Evolutionary conservation across 257 asterid species (phyloP), one percentile per base, ranked within the genome.

Genomic region (Apocynum venetum): DNA sequence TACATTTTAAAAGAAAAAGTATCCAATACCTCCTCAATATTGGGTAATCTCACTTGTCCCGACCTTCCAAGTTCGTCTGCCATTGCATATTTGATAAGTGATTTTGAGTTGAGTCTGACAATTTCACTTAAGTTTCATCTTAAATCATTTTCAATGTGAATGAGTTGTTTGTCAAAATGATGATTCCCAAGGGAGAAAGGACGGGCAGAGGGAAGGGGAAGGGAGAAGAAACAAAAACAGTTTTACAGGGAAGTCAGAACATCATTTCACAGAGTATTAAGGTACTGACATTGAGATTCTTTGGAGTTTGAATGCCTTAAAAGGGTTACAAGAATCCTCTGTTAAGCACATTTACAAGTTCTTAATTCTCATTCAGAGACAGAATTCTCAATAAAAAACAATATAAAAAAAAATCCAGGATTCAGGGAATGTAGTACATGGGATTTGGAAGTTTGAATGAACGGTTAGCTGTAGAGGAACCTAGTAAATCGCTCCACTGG

Each of bases 391-490:
- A 25, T 25, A 25, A 41, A 1, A 53, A 53, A 15, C 17, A 55
- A n/a, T 78, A 3, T 6, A 7, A 3, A 67, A 40, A 40, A 53
- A n/a, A 31, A 57, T n/a, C 52, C 2, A 76, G 19, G 46, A 38
- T 20, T 88, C 81, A 88, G 43, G 96, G 84, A 77, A 93, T 90
- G 84, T 78, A 84, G 75, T 93, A 93, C 98, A 91, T 93, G 57
- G 97, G 97, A 86, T 93, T 93, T 6, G 97, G 96, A 75, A 91
- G 88, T 84, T 93, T 91, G 85, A 93, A 93, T 0, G 96, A 89
- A 40, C 93, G 92, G n/a, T 7, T 67, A 0, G 96, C 78, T 38
- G 67, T 63, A 15, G 90, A 84, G 9, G 96, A 84, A 17, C 96
- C 96, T 64, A 88, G 55, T 69, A 91, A 77, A 84, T 93, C 98